These are phyloP conservation scores for Lichtheimia ramosa DNA, from an alignment of 371 early-diverging fungal genomes.

Conservation along the genomic window DNA sequence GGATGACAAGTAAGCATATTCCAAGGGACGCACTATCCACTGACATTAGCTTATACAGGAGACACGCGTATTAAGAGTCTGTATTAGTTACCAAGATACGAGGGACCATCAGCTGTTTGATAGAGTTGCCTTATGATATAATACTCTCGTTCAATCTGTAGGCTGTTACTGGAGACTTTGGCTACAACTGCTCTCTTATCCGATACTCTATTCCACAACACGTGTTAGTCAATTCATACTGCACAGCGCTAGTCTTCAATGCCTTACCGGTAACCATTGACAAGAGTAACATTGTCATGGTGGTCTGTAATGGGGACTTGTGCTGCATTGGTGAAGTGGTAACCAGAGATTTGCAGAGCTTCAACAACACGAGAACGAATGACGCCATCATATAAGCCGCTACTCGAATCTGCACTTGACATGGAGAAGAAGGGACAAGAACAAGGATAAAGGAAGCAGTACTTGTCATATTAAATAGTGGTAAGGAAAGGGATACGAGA, in stretches of 20 bases:
- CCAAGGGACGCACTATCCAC: constrained; percentile 35
- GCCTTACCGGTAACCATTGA: constrained; percentile 37
- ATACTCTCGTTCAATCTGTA: constrained; percentile 41
- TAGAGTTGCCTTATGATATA: constrained; percentile 38
- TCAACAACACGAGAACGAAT: too few species aligned
- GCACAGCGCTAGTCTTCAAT: background rate
- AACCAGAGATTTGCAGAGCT: constrained; percentile 34
- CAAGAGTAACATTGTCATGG: constrained; percentile 37
- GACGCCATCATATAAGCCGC: too few species aligned
- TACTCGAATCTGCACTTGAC: too few species aligned
- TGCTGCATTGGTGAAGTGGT: constrained; percentile 30
- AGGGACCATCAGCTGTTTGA: constrained; percentile 30
- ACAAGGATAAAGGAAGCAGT: too few species aligned
- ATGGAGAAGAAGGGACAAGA: too few species aligned
- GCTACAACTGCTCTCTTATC: constrained; percentile 40
- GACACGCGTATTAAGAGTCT: too few species aligned
- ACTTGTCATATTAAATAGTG: too few species aligned
- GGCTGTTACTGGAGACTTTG: constrained; percentile 35
- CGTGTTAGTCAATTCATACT: background rate
- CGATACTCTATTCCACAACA: constrained; percentile 31
- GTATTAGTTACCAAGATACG: constrained; percentile 9
- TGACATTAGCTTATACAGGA: too few species aligned
- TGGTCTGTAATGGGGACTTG: constrained; percentile 25
- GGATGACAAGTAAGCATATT: constrained; percentile 31
- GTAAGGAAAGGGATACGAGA: too few species aligned